Evolutionary conservation across 768 basidiomycete genomes (phyloP).

Genomic region (Leccinum truebloodii): DNA sequence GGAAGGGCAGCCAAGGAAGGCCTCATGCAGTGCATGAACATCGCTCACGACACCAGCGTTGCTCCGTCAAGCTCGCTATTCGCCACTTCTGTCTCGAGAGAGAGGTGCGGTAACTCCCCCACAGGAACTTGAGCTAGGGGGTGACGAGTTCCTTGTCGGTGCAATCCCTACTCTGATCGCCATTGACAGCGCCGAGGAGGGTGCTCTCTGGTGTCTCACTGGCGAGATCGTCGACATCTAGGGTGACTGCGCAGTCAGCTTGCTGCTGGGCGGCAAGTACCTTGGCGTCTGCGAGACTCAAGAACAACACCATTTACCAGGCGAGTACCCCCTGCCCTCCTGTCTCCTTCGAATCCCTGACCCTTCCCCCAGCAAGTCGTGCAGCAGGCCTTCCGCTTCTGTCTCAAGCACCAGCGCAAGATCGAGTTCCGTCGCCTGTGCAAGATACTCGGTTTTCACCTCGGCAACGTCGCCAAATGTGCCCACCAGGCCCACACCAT

Average conservation of each 20-base stretch:
- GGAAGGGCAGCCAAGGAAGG: conserved; percentile 81
- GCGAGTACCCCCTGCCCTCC: no score
- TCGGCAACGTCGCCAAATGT: no score
- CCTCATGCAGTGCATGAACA: conserved; percentile 74
- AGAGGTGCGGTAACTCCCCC: background rate
- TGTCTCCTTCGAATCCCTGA: no score
- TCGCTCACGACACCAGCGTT: conserved; percentile 91
- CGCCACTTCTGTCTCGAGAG: background rate
- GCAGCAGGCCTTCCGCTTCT: no score
- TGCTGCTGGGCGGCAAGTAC: no score
- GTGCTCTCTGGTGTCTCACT: conserved; percentile 34
- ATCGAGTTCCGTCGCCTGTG: no score
- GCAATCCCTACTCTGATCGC: background rate
- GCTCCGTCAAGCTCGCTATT: conserved; percentile 70
- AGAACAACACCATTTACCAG: no score
- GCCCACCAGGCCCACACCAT: no score
- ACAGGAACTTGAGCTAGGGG: background rate
- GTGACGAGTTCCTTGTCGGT: background rate
- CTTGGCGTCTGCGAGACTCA: no score
- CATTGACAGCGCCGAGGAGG: background rate
- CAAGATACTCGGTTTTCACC: no score
- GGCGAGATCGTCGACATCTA: conserved; percentile 91
- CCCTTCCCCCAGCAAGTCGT: no score
- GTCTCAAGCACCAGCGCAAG: no score
- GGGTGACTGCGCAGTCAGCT: background rate